Evolutionary conservation across 1,139 yeast genomes (phyloP).

Genomic region (Blastobotrys buckinghamii): DNA sequence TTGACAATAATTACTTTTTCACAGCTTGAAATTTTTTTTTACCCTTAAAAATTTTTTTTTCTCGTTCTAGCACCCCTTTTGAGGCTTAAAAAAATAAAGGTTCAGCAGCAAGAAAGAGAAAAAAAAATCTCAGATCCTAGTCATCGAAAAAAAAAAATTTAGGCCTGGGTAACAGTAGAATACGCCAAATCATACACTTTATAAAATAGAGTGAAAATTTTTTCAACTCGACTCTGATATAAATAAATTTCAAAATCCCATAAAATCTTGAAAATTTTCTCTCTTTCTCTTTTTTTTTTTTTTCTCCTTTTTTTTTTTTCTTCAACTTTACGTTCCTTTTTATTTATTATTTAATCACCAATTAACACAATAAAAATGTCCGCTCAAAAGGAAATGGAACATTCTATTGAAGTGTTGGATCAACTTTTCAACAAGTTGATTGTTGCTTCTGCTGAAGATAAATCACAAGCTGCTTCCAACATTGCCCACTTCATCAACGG

Average conservation of each 20-base stretch:
- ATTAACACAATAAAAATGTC: constrained; percentile 8
- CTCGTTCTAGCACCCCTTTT: no score
- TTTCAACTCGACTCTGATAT: neutral
- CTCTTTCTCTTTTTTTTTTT: neutral
- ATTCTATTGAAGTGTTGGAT: constrained; percentile 60
- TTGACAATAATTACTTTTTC: no score
- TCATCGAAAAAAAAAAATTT: no score
- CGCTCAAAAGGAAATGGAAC: constrained; percentile 14
- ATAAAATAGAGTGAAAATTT: neutral
- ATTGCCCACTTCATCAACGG: constrained; percentile 94
- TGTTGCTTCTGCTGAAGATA: constrained; percentile 75
- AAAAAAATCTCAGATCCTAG: no score
- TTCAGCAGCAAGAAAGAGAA: no score
- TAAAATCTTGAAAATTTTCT: neutral
- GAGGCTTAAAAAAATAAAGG: no score
- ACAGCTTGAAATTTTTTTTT: no score
- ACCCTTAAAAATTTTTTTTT: no score
- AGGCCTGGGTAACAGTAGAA: no score
- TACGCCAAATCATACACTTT: no score
- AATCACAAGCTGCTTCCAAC: constrained; percentile 82
- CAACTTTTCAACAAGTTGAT: constrained; percentile 90
- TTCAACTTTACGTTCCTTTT: neutral
- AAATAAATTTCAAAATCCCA: neutral
- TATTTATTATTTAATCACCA: neutral
- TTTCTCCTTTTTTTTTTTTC: neutral